These are phyloP conservation scores for Chrysoporthe puriensis DNA, from an alignment of 2,329 filamentous ascomycete species.

Conservation along the genomic window DNA sequence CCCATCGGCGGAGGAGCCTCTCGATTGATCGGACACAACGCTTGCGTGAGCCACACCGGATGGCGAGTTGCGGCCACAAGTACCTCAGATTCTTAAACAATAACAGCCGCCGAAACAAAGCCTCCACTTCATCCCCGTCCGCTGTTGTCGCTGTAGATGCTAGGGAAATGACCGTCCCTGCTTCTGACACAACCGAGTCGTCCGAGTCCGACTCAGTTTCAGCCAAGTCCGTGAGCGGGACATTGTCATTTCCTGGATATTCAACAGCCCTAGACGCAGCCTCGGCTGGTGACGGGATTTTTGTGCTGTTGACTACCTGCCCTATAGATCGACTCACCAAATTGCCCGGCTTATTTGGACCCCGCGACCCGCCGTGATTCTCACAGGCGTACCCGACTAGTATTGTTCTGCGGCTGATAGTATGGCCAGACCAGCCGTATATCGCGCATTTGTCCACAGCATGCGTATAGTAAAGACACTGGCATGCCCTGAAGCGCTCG, in stretches of 20 bases:
- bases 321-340: neutral
- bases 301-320: neutral
- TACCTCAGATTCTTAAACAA: neutral
- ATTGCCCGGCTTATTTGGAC: neutral
- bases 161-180: neutral
- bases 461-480: constrained; percentile 17
- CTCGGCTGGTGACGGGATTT: neutral
- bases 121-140: constrained; percentile 5
- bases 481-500: constrained; percentile 11
- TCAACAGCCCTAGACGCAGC: too few relatives aligned
- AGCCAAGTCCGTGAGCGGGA: neutral
- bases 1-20: constrained; percentile 13
- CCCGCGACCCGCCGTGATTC: neutral
- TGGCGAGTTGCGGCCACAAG: constrained; percentile 16
- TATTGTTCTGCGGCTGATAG: neutral
- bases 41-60: neutral
- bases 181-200: neutral
- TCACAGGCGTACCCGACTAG: constrained; percentile 6
- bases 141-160: constrained; percentile 6
- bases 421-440: constrained; percentile 1
- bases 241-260: neutral
- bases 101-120: constrained; percentile 5
- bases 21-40: neutral
- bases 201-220: neutral
- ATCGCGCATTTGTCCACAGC: constrained; percentile 2